phyloP scores from a whole-genome alignment of 345 rosid genomes.

The Toxicodendron radicans region DNA sequence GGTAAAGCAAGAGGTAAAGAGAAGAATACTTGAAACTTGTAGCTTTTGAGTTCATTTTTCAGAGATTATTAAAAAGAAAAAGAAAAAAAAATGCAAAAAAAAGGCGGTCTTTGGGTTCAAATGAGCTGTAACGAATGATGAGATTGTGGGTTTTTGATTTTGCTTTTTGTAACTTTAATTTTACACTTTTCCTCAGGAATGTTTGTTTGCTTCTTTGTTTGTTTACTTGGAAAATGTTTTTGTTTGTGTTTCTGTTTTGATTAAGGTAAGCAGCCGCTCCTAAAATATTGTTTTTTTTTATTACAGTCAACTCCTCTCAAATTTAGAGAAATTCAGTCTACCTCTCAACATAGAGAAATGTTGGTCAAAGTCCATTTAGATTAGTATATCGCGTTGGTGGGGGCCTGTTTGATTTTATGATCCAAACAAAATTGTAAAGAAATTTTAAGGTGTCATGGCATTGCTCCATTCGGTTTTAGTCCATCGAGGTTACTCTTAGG shows the following conservation, averaged over 20 bases:
- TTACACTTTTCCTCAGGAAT: conserved; percentile 8
- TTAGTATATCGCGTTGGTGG: too few relatives aligned
- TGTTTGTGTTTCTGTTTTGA: not conserved
- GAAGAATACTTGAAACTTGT: conserved; percentile 40
- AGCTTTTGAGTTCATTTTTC: conserved; percentile 25
- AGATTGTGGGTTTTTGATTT: conserved; percentile 25
- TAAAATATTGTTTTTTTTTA: not conserved
- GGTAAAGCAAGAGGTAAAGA: conserved; percentile 17
- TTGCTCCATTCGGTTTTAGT: too few relatives aligned
- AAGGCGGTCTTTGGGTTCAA: conserved; percentile 37
- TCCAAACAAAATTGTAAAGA: too few relatives aligned
- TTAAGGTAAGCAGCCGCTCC: not conserved
- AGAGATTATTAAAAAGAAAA: conserved; percentile 14
- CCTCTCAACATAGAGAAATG: too few relatives aligned
- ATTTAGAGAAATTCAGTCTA: too few relatives aligned
- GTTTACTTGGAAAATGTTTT: not conserved
- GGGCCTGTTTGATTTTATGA: too few relatives aligned
- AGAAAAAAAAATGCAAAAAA: conserved; percentile 8
- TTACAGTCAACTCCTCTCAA: too few relatives aligned
- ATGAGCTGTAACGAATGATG: conserved; percentile 40
- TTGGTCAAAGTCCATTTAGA: too few relatives aligned
- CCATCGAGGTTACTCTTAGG: too few relatives aligned
- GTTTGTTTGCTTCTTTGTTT: not conserved
- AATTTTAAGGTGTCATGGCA: too few relatives aligned
- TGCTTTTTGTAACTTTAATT: conserved; percentile 21